Evolutionary conservation across 768 basidiomycete genomes (phyloP).

Genomic region (Russula sp.): DNA sequence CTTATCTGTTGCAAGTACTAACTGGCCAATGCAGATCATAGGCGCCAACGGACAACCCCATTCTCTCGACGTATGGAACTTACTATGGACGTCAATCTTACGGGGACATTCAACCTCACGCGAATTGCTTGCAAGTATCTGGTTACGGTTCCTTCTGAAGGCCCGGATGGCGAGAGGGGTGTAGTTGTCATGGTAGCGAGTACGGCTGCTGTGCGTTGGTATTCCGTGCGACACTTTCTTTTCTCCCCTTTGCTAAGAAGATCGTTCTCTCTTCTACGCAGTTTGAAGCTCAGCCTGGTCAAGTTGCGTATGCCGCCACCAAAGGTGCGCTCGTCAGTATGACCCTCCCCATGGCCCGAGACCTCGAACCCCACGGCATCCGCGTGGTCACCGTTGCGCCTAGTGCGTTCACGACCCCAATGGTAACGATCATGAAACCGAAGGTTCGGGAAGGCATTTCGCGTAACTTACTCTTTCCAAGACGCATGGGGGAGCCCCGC

Average conservation of each 20-base stretch:
- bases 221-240: background rate
- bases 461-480: conserved; percentile 38
- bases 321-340: conserved; percentile 58
- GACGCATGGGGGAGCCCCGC: conserved; percentile 36
- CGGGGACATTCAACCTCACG: conserved; percentile 59
- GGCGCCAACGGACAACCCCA: conserved; percentile 47
- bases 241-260: background rate
- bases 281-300: conserved; percentile 58
- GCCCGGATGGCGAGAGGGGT: conserved; percentile 53
- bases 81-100: conserved; percentile 52
- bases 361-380: conserved; percentile 50
- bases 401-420: conserved; percentile 48
- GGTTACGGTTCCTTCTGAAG: conserved; percentile 45
- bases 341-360: conserved; percentile 60
- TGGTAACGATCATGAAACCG: conserved; percentile 36
- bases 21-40: conserved; percentile 42
- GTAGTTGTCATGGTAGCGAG: conserved; percentile 58
- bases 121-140: conserved; percentile 52
- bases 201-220: conserved; percentile 42
- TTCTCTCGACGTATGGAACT: conserved; percentile 51
- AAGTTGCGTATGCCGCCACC: conserved; percentile 53
- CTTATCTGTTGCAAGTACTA: too few relatives aligned
- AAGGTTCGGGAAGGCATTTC: conserved; percentile 32
- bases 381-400: conserved; percentile 58
- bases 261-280: conserved; percentile 27